Conservation (phyloP, 805 yeast genomes). For the Metschnikowia lachancei region DNA sequence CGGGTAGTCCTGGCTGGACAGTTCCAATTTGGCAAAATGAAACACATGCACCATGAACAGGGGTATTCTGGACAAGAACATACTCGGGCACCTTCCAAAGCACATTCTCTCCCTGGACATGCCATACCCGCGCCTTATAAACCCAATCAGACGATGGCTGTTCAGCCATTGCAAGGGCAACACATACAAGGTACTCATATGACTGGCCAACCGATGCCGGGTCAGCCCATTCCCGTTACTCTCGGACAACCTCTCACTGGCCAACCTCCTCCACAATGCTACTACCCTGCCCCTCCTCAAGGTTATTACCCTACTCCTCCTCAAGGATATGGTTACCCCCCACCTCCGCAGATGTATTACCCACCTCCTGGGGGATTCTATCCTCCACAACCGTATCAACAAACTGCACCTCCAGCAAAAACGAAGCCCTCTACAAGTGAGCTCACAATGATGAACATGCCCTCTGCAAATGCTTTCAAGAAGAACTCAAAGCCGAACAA, state of each 20-base stretch:
- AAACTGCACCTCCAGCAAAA: slow-evolving; percentile 3
- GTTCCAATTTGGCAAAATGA: background rate
- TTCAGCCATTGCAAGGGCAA: background rate
- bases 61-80: background rate
- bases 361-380: slow-evolving; percentile 22
- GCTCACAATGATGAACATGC: slow-evolving; percentile 46
- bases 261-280: slow-evolving; percentile 9
- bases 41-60: background rate
- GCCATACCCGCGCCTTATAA: background rate
- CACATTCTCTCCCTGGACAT: background rate
- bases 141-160: background rate
- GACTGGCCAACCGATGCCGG: background rate
- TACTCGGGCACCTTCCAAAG: background rate
- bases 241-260: background rate
- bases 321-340: slow-evolving; percentile 16
- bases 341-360: slow-evolving; percentile 14
- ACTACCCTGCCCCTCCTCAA: slow-evolving; percentile 16
- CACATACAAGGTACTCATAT: background rate
- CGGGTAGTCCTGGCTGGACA: background rate
- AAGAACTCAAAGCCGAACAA: slow-evolving; percentile 48
- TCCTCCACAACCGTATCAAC: slow-evolving; percentile 16
- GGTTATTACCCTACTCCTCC: slow-evolving; percentile 15
- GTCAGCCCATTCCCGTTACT: background rate
- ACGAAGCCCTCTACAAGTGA: slow-evolving; percentile 37
- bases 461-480: slow-evolving; percentile 37